Base-by-base conservation (phyloP, 2,329 filamentous ascomycete genomes). In the Fusarium chaquense region DNA sequence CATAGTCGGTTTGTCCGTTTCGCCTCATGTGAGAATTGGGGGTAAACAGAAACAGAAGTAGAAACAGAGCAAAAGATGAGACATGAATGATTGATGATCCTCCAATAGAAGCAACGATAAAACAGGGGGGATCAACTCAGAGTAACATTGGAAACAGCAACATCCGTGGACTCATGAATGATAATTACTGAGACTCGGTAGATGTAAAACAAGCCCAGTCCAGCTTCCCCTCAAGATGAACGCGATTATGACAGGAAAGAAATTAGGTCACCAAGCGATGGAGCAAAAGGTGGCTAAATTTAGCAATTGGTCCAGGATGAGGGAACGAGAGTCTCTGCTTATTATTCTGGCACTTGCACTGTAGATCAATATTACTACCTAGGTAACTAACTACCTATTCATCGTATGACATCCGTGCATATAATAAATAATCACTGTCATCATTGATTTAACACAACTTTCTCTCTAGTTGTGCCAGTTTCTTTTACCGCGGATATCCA, bases 261-360 rank as follows among this genome's bases (percentile, higher is more conserved):
- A 74, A 73, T 75, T 73, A 75, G 71, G 73, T 50, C 73, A 65
- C 67, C 52, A 64, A 58, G 51, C 57, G 60, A 68, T 59, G 68
- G 58, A 67, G 58, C 45, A 55, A 69, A 75, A 52, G 50, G 73
- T 35, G 69, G 73, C 71, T 75, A 75, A 75, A 72, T 75, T 75
- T 75, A 75, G 72, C 63, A 69, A 70, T 56, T 61, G 44, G 61
- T 47, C 67, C 57, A 65, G 67, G 67, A 58, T 56, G 46, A 61
- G 30, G 28, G n/a, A 26, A 10, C 5, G 49, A n/a, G 35, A 38
- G 50, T 49, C 55, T 63, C 22, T 41, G 36, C 49, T 60, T 49
- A 65, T 44, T 56, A 36, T 50, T 47, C 15, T 52, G 35, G 43
- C 30, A 36, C 20, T 51, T 59, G 50, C 70, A 71, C 69, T 67